phyloP scores from a whole-genome alignment of 257 asterid species.

The Ophiorrhiza pumila region DNA sequence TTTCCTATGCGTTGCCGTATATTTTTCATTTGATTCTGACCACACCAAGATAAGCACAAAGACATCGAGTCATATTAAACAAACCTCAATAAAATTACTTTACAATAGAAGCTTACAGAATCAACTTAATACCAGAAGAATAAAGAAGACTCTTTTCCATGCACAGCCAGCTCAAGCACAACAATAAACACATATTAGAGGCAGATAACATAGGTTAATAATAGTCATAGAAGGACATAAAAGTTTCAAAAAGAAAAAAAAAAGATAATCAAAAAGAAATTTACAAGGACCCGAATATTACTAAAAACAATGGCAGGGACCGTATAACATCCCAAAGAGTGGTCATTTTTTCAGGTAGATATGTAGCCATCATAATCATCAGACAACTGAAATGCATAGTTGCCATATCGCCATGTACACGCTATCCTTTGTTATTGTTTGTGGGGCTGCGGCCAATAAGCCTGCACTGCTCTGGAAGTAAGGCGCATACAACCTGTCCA shows the following conservation, averaged over 20 bases:
- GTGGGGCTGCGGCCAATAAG: slow-evolving; percentile 71
- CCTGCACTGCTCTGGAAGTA: slow-evolving; percentile 93
- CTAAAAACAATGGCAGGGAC: not conserved
- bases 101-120: too few relatives aligned
- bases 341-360: not conserved
- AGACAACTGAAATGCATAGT: not conserved
- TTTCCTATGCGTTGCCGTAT: too few relatives aligned
- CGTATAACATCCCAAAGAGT: not conserved
- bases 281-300: not conserved
- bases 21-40: too few relatives aligned
- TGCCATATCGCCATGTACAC: not conserved
- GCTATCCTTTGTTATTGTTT: slow-evolving; percentile 39
- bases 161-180: too few relatives aligned
- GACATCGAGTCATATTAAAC: too few relatives aligned
- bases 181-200: too few relatives aligned
- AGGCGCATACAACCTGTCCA: slow-evolving; percentile 73
- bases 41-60: too few relatives aligned
- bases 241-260: not conserved
- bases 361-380: not conserved
- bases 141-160: too few relatives aligned
- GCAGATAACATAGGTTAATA: not conserved
- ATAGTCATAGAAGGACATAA: not conserved
- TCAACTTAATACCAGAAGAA: too few relatives aligned
- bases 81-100: too few relatives aligned
- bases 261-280: not conserved